Evolutionary conservation across 2,329 filamentous ascomycete genomes (phyloP).

Genomic region (Trichoderma sp.): DNA sequence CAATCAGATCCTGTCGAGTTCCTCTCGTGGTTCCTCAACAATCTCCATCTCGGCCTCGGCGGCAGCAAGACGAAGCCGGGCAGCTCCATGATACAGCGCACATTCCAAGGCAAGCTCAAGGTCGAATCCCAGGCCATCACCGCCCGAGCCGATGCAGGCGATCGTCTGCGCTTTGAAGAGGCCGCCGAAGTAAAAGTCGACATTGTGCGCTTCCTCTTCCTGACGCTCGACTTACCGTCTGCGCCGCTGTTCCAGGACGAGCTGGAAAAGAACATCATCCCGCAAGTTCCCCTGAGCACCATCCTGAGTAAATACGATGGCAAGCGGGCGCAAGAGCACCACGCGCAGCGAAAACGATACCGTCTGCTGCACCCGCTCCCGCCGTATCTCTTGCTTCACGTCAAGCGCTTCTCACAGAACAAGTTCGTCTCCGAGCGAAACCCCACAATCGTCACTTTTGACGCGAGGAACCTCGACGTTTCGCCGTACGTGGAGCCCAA

Average conservation of each 20-base stretch:
- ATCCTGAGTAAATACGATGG: constrained; percentile 94
- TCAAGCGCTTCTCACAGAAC: constrained; percentile 95
- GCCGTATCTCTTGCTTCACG: constrained; percentile 87
- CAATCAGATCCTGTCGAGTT: constrained; percentile 98
- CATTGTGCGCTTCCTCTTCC: constrained; percentile 77
- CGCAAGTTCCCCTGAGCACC: constrained; percentile 77
- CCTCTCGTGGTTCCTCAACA: constrained; percentile 95
- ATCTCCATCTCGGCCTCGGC: constrained; percentile 86
- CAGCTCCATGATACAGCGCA: constrained; percentile 82
- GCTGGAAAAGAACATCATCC: constrained; percentile 92
- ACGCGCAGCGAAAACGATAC: constrained; percentile 85
- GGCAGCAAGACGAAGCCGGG: constrained; percentile 84
- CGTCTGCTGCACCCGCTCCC: constrained; percentile 86
- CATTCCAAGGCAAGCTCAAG: constrained; percentile 89
- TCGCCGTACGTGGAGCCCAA: constrained; percentile 89
- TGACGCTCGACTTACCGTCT: constrained; percentile 88
- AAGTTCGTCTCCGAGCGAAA: constrained; percentile 96
- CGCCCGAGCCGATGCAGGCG: constrained; percentile 80
- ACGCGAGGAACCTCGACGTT: constrained; percentile 78
- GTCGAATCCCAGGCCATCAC: constrained; percentile 94
- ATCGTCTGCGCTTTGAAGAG: constrained; percentile 90
- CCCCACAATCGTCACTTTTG: constrained; percentile 96
- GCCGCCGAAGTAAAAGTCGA: constrained; percentile 77
- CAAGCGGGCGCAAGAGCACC: constrained; percentile 78
- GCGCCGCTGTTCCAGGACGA: constrained; percentile 96